phyloP scores from a whole-genome alignment of 352 stramenopile species.

The Pythium dissotocum region DNA sequence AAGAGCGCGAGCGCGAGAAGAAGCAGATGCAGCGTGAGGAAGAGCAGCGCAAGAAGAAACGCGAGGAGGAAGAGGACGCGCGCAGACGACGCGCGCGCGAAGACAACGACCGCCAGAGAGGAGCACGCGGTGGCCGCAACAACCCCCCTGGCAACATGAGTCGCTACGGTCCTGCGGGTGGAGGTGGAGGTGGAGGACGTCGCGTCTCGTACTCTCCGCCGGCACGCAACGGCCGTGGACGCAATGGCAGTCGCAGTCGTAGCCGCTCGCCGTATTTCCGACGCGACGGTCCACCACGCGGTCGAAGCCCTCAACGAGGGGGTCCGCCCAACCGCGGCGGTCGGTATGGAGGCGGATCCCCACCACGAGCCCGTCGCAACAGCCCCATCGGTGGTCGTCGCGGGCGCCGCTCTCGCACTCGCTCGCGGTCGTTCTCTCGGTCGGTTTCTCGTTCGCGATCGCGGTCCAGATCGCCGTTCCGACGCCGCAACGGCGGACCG shows the following conservation, averaged over 20 bases:
- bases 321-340: slow-evolving; percentile 10
- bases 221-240: neutral
- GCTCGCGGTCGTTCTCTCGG: slow-evolving; percentile 26
- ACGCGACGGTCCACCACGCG: slow-evolving; percentile 43
- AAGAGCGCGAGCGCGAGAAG: slow-evolving; percentile 18
- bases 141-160: slow-evolving; percentile 4
- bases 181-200: neutral
- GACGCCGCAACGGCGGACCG: slow-evolving; percentile 1
- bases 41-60: slow-evolving; percentile 8
- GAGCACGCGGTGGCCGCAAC: slow-evolving; percentile 1
- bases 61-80: slow-evolving; percentile 14
- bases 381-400: neutral
- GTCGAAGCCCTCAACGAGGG: slow-evolving; percentile 30
- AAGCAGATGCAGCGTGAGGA: slow-evolving; percentile 16
- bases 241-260: neutral
- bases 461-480: slow-evolving; percentile 23
- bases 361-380: slow-evolving; percentile 1
- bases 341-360: slow-evolving; percentile 1
- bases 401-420: slow-evolving; percentile 8
- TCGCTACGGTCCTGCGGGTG: neutral
- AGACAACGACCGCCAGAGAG: neutral
- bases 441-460: slow-evolving; percentile 13
- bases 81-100: slow-evolving; percentile 4
- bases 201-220: neutral
- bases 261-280: slow-evolving; percentile 22